A percentile compares a stretch with the other conserved stretches of the same genome.
phyloP scores from a whole-genome alignment of 2,329 filamentous ascomycete genomes.

The Claviceps sp. region DNA sequence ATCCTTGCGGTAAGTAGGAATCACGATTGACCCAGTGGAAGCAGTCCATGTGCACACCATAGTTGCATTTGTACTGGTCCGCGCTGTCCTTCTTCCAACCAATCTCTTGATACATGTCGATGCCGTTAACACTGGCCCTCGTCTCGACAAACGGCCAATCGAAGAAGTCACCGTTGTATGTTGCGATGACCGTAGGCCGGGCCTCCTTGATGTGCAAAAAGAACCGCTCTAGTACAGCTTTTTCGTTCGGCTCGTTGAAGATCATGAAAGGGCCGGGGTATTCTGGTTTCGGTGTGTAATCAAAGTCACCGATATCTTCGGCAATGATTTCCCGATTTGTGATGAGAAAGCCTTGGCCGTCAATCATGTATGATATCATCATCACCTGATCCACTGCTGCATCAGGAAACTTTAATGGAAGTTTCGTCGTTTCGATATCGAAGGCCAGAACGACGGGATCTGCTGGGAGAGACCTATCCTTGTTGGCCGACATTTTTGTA shows the following conservation, averaged over 20 bases:
- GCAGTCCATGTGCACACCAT: slow-evolving; percentile 97
- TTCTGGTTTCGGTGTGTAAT: slow-evolving; percentile 94
- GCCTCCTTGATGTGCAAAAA: slow-evolving; percentile 93
- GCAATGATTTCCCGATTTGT: slow-evolving; percentile 97
- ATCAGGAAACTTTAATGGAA: slow-evolving; percentile 93
- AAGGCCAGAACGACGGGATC: slow-evolving; percentile 98
- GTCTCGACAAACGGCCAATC: slow-evolving; percentile 99
- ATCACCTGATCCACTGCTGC: slow-evolving; percentile 91
- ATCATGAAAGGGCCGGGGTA: slow-evolving; percentile 94
- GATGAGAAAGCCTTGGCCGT: slow-evolving; percentile 93
- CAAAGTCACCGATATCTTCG: slow-evolving; percentile 93
- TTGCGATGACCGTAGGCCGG: slow-evolving; percentile 89
- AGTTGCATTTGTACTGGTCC: slow-evolving; percentile 90
- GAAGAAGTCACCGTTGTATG: slow-evolving; percentile 99
- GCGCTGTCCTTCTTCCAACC: slow-evolving; percentile 92
- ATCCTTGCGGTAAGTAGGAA: slow-evolving; percentile 93
- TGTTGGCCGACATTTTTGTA: slow-evolving; percentile 70
- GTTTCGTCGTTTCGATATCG: slow-evolving; percentile 95
- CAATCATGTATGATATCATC: slow-evolving; percentile 99
- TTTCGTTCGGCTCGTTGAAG: slow-evolving; percentile 95
- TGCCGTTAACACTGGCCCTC: slow-evolving; percentile 81
- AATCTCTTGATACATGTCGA: slow-evolving; percentile 98
- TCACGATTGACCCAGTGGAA: slow-evolving; percentile 99
- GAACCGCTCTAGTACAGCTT: slow-evolving; percentile 75
- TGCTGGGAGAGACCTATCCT: slow-evolving; percentile 76